These are phyloP conservation scores for Boletellus sp. DNA, from an alignment of 768 basidiomycete species.

Conservation along the genomic window DNA sequence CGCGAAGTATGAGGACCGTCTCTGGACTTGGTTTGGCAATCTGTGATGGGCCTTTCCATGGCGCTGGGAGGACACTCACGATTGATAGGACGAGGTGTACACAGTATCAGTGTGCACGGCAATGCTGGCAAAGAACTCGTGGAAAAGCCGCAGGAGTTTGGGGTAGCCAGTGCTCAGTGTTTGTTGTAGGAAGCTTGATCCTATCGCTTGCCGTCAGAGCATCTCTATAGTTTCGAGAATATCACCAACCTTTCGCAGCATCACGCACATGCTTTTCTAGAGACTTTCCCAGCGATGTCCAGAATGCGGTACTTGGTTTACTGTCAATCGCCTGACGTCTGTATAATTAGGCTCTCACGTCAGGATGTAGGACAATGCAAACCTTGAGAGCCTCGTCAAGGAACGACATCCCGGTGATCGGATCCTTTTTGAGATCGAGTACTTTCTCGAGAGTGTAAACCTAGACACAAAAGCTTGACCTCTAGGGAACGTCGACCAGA, in stretches of 20 bases:
- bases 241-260: conserved; percentile 62
- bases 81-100: conserved; percentile 81
- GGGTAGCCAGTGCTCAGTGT: conserved; percentile 86
- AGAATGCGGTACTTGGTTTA: conserved; percentile 88
- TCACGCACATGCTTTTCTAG: conserved; percentile 84
- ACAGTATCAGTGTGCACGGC: conserved; percentile 93
- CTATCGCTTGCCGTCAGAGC: conserved; percentile 37
- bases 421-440: conserved; percentile 82
- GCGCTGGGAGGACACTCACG: conserved; percentile 40
- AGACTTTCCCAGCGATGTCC: conserved; percentile 75
- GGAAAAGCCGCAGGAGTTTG: conserved; percentile 82
- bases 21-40: conserved; percentile 61
- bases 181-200: conserved; percentile 87
- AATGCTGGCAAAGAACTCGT: conserved; percentile 95
- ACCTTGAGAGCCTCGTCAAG: conserved; percentile 95
- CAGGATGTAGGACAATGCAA: conserved; percentile 1
- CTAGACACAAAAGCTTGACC: conserved; percentile 35
- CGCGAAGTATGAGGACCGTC: conserved; percentile 81
- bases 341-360: not conserved
- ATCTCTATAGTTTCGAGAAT: not conserved
- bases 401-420: conserved; percentile 70
- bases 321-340: conserved; percentile 72
- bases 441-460: conserved; percentile 96
- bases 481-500: no score
- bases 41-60: not conserved